A percentile compares a stretch with the other conserved stretches of the same genome.
Conservation (phyloP, 768 basidiomycete species). For the Xanthoconium stramineum region DNA sequence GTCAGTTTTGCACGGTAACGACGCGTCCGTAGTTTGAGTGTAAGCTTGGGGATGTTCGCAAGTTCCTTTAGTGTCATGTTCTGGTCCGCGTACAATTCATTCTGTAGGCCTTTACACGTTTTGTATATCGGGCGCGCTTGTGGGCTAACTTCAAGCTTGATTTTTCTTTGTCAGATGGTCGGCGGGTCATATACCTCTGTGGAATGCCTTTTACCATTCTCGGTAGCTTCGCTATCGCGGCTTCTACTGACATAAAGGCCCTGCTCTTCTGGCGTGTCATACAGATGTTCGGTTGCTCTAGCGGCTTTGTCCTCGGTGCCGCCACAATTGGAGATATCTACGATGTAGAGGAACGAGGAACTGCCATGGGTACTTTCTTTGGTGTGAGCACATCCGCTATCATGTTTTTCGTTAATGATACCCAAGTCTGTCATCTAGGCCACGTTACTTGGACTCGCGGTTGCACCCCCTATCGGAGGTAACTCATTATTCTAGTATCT, state of each 20-base stretch:
- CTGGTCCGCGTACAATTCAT: conserved; percentile 51
- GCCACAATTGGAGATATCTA: conserved; percentile 69
- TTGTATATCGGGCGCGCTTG: not conserved
- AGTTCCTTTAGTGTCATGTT: conserved; percentile 45
- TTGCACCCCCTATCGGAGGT: conserved; percentile 62
- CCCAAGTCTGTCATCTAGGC: conserved; percentile 27
- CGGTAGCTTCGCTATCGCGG: conserved; percentile 59
- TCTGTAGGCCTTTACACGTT: conserved; percentile 36
- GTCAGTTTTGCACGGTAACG: not conserved
- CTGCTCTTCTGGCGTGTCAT: conserved; percentile 62
- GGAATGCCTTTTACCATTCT: conserved; percentile 57
- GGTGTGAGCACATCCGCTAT: conserved; percentile 33
- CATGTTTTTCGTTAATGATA: not conserved
- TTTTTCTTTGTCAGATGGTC: conserved; percentile 49
- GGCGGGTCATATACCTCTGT: conserved; percentile 55
- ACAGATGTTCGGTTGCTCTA: conserved; percentile 63
- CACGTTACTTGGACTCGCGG: conserved; percentile 53
- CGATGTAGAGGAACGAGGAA: conserved; percentile 55
- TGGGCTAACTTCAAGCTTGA: not conserved
- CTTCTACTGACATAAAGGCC: conserved; percentile 37
- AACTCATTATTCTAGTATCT: not conserved
- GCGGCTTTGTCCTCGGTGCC: conserved; percentile 50
- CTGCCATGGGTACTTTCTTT: conserved; percentile 58
- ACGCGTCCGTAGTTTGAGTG: conserved; percentile 36
- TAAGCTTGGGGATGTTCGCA: conserved; percentile 49